Conservation (phyloP, 306 rosid genomes). For the Glycyrrhiza uralensis region DNA sequence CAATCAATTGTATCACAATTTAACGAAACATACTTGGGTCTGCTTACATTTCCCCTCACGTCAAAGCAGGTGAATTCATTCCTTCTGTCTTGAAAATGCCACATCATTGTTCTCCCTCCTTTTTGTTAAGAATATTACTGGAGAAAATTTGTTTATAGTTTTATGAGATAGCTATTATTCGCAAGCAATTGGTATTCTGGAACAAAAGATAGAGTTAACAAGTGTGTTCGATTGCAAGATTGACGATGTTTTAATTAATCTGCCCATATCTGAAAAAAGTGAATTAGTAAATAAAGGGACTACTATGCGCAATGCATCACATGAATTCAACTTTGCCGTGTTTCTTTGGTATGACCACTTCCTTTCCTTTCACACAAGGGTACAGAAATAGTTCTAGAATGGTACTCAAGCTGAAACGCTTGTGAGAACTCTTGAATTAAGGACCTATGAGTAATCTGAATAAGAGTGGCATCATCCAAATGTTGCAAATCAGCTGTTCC, state of each 20-base stretch:
- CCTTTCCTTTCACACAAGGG: conserved; percentile 20
- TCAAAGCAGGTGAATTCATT: background rate
- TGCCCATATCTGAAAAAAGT: background rate
- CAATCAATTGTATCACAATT: too few relatives aligned
- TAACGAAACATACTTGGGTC: too few relatives aligned
- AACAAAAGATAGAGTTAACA: background rate
- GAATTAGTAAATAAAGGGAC: background rate
- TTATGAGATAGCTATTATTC: background rate
- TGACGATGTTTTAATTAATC: background rate
- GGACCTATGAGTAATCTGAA: conserved; percentile 46
- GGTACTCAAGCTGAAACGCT: conserved; percentile 50
- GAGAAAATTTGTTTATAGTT: background rate
- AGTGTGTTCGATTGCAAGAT: background rate
- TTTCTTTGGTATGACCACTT: conserved; percentile 3
- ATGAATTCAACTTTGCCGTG: background rate
- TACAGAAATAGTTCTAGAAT: conserved; percentile 29
- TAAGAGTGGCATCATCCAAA: conserved; percentile 37
- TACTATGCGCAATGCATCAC: background rate
- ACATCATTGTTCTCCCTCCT: background rate
- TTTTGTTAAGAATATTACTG: background rate
- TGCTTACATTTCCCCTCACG: too few relatives aligned
- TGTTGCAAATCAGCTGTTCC: conserved; percentile 9
- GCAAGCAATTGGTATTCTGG: background rate
- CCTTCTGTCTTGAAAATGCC: background rate
- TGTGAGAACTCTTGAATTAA: conserved; percentile 60